A percentile compares a stretch with the other conserved stretches of the same genome.
These are phyloP conservation scores for Solanum appendiculatum DNA, from an alignment of 257 asterid genomes.

Conservation along the genomic window DNA sequence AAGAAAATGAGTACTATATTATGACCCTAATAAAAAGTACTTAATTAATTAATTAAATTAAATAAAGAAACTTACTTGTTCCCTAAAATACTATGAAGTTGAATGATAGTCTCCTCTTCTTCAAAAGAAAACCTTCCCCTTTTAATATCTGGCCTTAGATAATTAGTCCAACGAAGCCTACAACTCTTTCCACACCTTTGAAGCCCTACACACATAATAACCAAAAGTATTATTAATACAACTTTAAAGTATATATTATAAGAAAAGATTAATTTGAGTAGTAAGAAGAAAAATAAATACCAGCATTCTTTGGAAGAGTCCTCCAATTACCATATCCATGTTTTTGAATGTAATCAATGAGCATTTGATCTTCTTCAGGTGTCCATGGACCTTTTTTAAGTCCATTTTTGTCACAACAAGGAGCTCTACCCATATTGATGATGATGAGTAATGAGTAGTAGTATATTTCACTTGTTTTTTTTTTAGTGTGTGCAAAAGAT, in stretches of 20 bases:
- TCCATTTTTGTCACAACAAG: conserved; percentile 76
- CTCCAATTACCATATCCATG: conserved; percentile 82
- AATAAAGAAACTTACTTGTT: conserved; percentile 47
- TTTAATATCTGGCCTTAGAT: conserved; percentile 74
- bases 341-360: conserved; percentile 47
- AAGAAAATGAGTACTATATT: not conserved
- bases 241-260: not conserved
- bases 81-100: conserved; percentile 70
- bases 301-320: conserved; percentile 76
- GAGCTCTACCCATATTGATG: conserved; percentile 56
- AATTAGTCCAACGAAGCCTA: conserved; percentile 80
- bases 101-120: conserved; percentile 75
- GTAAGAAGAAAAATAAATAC: conserved; percentile 9
- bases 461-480: conserved; percentile 1
- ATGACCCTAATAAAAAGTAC: not conserved
- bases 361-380: conserved; percentile 69
- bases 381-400: conserved; percentile 94
- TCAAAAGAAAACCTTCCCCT: conserved; percentile 69
- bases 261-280: not conserved
- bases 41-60: not conserved
- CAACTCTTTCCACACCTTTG: conserved; percentile 91
- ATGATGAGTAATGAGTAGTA: not conserved
- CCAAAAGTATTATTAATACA: not conserved
- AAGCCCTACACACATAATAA: conserved; percentile 24
- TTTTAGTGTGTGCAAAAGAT: not conserved